A percentile compares a stretch with the other conserved stretches of the same genome.
Evolutionary conservation across 1,284 basidiomycete species (phyloP).

Genomic region (Cutaneotrichosporon sp.): DNA sequence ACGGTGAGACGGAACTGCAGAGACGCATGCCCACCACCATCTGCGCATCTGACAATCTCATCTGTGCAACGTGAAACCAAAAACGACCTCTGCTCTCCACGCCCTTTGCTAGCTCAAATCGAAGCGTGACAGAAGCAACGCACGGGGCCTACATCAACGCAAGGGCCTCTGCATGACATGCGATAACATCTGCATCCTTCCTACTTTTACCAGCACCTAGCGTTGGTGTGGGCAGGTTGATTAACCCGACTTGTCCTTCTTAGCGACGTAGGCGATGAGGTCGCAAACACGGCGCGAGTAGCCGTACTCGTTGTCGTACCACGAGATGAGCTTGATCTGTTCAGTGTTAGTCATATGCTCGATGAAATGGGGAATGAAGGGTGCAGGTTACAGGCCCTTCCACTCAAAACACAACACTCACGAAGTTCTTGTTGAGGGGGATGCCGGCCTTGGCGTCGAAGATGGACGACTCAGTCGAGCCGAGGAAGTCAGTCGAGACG

Average conservation of each 20-base stretch:
- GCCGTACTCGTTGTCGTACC: slow-evolving; percentile 75
- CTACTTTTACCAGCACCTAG: background rate
- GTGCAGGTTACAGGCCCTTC: no score
- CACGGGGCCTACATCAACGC: no score
- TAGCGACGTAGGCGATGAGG: slow-evolving; percentile 74
- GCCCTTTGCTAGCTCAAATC: no score
- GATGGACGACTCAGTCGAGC: slow-evolving; percentile 70
- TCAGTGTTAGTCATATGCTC: background rate
- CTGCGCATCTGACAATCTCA: no score
- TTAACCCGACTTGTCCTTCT: slow-evolving; percentile 27
- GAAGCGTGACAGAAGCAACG: no score
- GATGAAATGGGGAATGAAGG: slow-evolving; percentile 15
- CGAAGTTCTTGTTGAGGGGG: slow-evolving; percentile 84
- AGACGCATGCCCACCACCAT: no score
- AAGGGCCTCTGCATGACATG: no score
- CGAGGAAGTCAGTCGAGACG: slow-evolving; percentile 92
- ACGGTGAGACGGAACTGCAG: no score
- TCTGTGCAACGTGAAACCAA: no score
- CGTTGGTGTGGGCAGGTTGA: background rate
- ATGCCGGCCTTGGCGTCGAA: slow-evolving; percentile 94
- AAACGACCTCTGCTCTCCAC: no score
- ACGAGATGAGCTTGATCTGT: slow-evolving; percentile 62
- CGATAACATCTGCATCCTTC: slow-evolving; percentile 1
- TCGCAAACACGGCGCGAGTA: slow-evolving; percentile 95
- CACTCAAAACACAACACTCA: slow-evolving; percentile 44